Evolutionary conservation across 164 flowering plant species (phyloP), one percentile per base, ranked within the genome.

Genomic region (Magnolia changhungtana): DNA sequence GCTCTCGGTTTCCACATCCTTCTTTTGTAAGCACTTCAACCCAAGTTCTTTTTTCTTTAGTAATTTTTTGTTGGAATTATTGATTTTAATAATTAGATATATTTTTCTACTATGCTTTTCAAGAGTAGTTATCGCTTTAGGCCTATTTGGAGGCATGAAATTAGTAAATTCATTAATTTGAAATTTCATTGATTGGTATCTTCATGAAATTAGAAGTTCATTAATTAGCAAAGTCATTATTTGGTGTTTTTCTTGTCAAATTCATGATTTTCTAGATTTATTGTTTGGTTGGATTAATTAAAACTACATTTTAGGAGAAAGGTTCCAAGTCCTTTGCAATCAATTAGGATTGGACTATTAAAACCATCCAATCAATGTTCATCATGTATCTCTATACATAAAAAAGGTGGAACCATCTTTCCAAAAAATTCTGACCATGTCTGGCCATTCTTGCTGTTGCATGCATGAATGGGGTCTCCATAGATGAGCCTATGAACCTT

Each of bases 1-100:
- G 74, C 13, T 50, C 14, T 72, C 21, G 50, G 74, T 55, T 23
- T 72, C 9, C 63, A 72, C 63, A 21, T 14, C 31, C 37, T 72
- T 52, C 10, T 19, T 20, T 7, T 8, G 64, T 55, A 70, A 70
- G 72, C 45, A 37, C 45, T 50, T 70, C 55, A 16, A 2, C 11
- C n/a, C 18, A 24, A 7, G 21, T 14, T 18, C 11, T 19, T 18
- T 8, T 45, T 16, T 72, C 16, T 50, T 14, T 7, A 70, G 18
- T 70, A 11, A 45, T 1, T 45, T 19, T 70, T 10, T 59, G 14
- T 59, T 59, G 63, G 18, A 13, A 59, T 13, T 59, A 19, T 19
- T 59, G 63, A 59, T 13, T 4, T 13, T 13, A 59, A 19, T 59
- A 13, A 13, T 59, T 59, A 13, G 14, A 19, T 19, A 13, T 13